Evolutionary conservation across 2,329 filamentous ascomycete genomes (phyloP), one percentile per base, ranked within the genome.

Genomic region (Colletotrichum spinosum): DNA sequence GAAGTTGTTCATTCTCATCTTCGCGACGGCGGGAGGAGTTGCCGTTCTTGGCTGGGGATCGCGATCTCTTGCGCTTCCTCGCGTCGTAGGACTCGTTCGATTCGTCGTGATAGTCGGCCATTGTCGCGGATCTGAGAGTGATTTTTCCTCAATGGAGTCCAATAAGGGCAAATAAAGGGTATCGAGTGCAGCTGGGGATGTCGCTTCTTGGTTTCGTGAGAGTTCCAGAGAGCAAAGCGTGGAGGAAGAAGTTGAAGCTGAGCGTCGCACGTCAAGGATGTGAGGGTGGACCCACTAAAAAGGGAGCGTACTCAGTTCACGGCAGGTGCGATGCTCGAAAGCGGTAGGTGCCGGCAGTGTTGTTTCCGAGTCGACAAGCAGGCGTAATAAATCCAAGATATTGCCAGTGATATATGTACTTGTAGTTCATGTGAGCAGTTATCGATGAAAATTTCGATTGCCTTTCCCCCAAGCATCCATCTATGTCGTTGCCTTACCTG

Each of bases 1-100:
- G 86, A 6, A 87, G 81, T 44, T 82, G 79, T 55, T 83, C 79
- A 61, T 75, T 61, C 38, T 61, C 67, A n/a, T 79, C 74, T 48
- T 79, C 65, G 63, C 64, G 70, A 72, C 60, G 49, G 12, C 41
- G 70, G 49, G 70, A 68, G 34, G 65, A 56, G 4, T 57, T 57
- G 55, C 68, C 61, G 41, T 67, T 64, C 37, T 56, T 58, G 39
- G 46, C 42, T 0, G 79, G 77, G 12, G 79, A 79, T 41, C 71
- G 65, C 35, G 77, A 78, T 65, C 76, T 75, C 67, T 74, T 80
- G 52, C 77, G 79, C 67, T 79, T 79, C 69, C 79, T 81, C 34
- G 78, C 78, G 72, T 80, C 77, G 70, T 79, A 79, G 60, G 78
- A 48, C 75, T 65, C 45, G 55, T 13, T 55, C 37, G 51, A 52